Evolutionary conservation across 1,284 basidiomycete species (phyloP), one percentile per base, ranked within the genome.

Genomic region (Austroboletus niveus): DNA sequence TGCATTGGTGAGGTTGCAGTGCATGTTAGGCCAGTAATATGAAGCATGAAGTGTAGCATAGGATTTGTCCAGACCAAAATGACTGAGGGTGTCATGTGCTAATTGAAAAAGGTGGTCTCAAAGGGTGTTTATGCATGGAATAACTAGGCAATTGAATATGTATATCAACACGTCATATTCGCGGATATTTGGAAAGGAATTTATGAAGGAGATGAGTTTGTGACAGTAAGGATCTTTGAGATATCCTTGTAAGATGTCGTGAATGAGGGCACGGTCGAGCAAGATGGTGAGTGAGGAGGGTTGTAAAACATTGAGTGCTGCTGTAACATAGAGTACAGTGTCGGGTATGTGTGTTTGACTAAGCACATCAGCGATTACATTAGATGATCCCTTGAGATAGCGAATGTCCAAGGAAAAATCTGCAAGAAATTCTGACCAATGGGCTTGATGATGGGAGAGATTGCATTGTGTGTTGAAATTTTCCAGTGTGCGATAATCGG

Each of bases 1-100:
- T 0, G 48, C 42, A 0, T 22, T 42, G 27, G 69, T 62, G 0
- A 74, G 58, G 27, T 73, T 67, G 0, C 36, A 22, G 0, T 59
- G n/a, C 72, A 77, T 76, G 17, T 64, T 56, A 0, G 71, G 74
- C 75, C 75, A 78, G 55, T 73, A 76, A 45, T 68, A 77, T 0
- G 63, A 61, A 5, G 56, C 47, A 0, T 58, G 53, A 0, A 75
- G 54, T 0, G 60, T 35, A 0, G 49, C 58, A 46, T 74, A 73
- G 14, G 46, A 9, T 24, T 40, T 40, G 39, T 20, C 39, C 5
- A 5, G 5, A 10, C 39, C 20, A 22, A 40, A 40, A 22, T 40
- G 39, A 17, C 39, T 17, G 8, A 14, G 8, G 7, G 39, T 8
- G 39, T 40, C 20, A 14, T 40, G 39, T 22, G 39, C 39, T 8